These are phyloP conservation scores for Mucor plumbeus DNA, from an alignment of 371 early-diverging fungal species.

Conservation along the genomic window DNA sequence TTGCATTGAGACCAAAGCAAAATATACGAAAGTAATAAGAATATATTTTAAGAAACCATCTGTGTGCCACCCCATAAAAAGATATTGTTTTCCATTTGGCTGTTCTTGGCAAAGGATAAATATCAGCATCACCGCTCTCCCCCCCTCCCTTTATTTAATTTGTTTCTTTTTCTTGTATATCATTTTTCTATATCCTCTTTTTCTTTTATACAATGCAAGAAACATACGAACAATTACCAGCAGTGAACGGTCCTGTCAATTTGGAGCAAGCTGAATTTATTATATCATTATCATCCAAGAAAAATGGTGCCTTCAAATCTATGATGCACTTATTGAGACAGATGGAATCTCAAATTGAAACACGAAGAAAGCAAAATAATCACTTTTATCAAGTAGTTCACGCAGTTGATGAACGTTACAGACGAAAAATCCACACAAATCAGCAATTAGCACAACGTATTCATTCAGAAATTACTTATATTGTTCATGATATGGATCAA, in stretches of 20 bases:
- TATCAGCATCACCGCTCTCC: background rate
- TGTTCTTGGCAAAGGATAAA: slow-evolving; percentile 22
- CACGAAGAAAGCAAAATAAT: slow-evolving; percentile 20
- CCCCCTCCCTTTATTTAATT: background rate
- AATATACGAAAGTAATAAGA: too few relatives aligned
- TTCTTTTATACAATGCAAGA: background rate
- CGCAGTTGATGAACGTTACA: slow-evolving; percentile 11
- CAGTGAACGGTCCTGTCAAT: slow-evolving; percentile 5
- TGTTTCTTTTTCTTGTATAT: background rate
- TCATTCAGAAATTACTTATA: slow-evolving; percentile 17
- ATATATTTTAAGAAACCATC: background rate
- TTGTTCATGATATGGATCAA: slow-evolving; percentile 13
- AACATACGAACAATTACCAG: slow-evolving; percentile 4
- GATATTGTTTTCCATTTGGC: slow-evolving; percentile 15
- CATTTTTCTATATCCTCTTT: too few relatives aligned
- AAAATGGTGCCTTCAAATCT: slow-evolving; percentile 26
- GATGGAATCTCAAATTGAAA: slow-evolving; percentile 21
- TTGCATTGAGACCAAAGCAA: too few relatives aligned
- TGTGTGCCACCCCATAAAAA: slow-evolving; percentile 3
- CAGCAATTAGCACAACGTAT: slow-evolving; percentile 20
- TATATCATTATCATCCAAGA: slow-evolving; percentile 16
- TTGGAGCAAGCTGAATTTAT: slow-evolving; percentile 28
- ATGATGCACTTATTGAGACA: slow-evolving; percentile 26
- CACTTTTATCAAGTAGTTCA: slow-evolving; percentile 20
- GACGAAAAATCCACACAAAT: slow-evolving; percentile 11